These are phyloP conservation scores for Metschnikowia corniflorae DNA, from an alignment of 805 yeast species.

Conservation along the genomic window DNA sequence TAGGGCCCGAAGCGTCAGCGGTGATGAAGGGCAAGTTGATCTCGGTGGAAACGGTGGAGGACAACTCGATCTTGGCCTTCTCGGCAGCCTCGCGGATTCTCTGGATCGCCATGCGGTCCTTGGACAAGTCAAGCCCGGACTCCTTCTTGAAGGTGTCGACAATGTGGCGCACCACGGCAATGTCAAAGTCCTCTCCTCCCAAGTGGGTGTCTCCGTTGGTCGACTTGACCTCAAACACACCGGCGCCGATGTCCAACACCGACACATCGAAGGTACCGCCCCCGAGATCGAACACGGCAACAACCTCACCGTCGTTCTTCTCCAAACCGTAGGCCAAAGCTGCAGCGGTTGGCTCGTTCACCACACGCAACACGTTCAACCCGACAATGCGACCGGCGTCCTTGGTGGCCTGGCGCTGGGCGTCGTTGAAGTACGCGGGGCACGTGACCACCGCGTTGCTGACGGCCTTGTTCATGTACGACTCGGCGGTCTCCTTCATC, in stretches of 20 bases:
- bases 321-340: constrained; percentile 95
- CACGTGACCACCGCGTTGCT: constrained; percentile 89
- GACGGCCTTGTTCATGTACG: constrained; percentile 80
- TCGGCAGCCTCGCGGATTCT: constrained; percentile 70
- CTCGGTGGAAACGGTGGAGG: constrained; percentile 67
- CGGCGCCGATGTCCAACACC: constrained; percentile 92
- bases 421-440: constrained; percentile 87
- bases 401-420: constrained; percentile 91
- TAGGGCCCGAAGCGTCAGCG: constrained; percentile 80
- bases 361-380: constrained; percentile 83
- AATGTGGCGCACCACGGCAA: constrained; percentile 78
- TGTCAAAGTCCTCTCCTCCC: constrained; percentile 93
- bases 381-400: constrained; percentile 98
- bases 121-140: constrained; percentile 56
- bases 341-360: constrained; percentile 90
- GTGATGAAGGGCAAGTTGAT: constrained; percentile 84
- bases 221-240: constrained; percentile 96
- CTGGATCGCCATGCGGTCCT: constrained; percentile 52
- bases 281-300: constrained; percentile 96
- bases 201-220: constrained; percentile 95
- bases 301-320: constrained; percentile 76
- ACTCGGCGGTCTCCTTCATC: constrained; percentile 98
- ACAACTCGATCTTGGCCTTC: constrained; percentile 84
- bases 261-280: constrained; percentile 99
- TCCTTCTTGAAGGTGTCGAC: constrained; percentile 76